Conservation (phyloP, 805 yeast species). For the Maudiozyma serrabonitensis region DNA sequence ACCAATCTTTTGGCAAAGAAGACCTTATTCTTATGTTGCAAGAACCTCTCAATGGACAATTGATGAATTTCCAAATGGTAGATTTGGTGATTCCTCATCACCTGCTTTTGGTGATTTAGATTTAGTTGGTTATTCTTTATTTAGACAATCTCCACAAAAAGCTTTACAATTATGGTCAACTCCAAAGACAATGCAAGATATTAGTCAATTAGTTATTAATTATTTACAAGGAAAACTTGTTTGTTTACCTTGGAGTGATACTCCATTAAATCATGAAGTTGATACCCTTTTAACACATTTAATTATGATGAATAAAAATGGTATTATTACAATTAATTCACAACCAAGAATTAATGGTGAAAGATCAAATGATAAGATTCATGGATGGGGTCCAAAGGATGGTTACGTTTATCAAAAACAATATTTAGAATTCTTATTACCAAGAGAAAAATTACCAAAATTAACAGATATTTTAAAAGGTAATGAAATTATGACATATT, state of each 20-base stretch:
- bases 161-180: constrained; percentile 83
- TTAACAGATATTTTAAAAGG: constrained; percentile 28
- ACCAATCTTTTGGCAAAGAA: constrained; percentile 93
- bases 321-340: constrained; percentile 78
- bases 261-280: constrained; percentile 74
- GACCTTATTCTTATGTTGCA: constrained; percentile 80
- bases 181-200: constrained; percentile 52
- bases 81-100: constrained; percentile 97
- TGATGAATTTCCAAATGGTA: constrained; percentile 98
- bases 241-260: constrained; percentile 91
- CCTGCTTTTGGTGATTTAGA: constrained; percentile 94
- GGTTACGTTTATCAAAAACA: constrained; percentile 95
- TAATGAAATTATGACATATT: constrained; percentile 57
- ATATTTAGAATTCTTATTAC: constrained; percentile 76
- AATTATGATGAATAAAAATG: constrained; percentile 52
- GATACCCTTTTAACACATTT: constrained; percentile 49
- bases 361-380: constrained; percentile 55
- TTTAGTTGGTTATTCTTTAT: constrained; percentile 64
- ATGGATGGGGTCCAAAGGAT: constrained; percentile 93
- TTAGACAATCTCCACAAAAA: constrained; percentile 73
- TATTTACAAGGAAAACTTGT: constrained; percentile 63
- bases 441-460: constrained; percentile 32
- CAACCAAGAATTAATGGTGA: constrained; percentile 88
- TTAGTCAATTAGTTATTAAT: constrained; percentile 52
- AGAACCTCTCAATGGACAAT: constrained; percentile 72